Evolutionary conservation across 108 stramenopile species (phyloP).

Genomic region (Discostella pseudostelligera): DNA sequence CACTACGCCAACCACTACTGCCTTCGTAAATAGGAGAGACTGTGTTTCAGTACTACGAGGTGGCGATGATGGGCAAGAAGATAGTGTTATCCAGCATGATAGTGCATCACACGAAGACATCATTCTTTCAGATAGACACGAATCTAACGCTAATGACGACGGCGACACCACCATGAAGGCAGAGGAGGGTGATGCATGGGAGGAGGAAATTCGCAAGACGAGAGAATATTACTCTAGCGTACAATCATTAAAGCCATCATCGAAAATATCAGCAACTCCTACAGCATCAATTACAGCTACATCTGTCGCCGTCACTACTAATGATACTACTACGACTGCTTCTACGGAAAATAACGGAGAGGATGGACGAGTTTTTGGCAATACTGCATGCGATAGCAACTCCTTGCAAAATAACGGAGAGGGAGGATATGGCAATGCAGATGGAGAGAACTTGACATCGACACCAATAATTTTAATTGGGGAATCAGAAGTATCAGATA

Average conservation of each 20-base stretch:
- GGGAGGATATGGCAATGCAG: not conserved
- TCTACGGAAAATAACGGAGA: not conserved
- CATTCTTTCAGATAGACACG: no score
- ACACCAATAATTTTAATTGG: no score
- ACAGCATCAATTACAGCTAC: not conserved
- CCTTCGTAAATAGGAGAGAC: not conserved
- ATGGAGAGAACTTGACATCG: not conserved
- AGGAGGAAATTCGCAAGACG: slow-evolving; percentile 7
- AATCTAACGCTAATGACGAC: no score
- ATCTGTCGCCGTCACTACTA: no score
- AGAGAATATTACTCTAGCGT: not conserved
- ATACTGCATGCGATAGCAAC: not conserved
- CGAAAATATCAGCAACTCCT: not conserved
- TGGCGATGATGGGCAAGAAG: not conserved
- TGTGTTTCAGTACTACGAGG: not conserved
- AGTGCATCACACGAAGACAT: not conserved
- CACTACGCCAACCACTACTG: not conserved
- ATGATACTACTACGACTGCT: not conserved
- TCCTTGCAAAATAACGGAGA: not conserved
- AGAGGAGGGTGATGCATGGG: not conserved
- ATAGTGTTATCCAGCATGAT: not conserved
- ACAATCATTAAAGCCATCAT: not conserved
- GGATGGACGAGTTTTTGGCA: slow-evolving; percentile 4
- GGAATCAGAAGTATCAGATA: no score
- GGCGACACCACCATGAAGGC: not conserved